These are phyloP conservation scores for Vigna reflexopilosa DNA, from an alignment of 306 rosid species.

Conservation along the genomic window DNA sequence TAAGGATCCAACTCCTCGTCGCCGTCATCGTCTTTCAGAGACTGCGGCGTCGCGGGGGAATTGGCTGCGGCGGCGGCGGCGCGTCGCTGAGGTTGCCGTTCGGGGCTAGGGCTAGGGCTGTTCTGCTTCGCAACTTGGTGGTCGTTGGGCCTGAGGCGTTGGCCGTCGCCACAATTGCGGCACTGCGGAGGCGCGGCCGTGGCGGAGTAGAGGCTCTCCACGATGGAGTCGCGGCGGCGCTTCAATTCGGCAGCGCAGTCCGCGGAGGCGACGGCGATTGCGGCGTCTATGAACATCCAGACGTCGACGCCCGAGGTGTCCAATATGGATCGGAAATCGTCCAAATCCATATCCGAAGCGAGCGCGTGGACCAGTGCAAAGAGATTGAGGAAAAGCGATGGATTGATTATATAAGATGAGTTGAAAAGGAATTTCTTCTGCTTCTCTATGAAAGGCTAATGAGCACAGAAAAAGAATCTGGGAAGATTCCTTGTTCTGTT, in stretches of 20 bases:
- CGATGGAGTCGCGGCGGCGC: constrained; percentile 79
- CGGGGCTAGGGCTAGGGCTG: constrained; percentile 47
- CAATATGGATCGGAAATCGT: constrained; percentile 80
- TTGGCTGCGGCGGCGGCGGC: constrained; percentile 17
- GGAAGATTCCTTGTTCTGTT: constrained; percentile 29
- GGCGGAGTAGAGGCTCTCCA: constrained; percentile 71
- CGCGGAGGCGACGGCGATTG: constrained; percentile 75
- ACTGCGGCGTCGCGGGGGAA: constrained; percentile 80
- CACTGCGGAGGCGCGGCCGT: constrained; percentile 50
- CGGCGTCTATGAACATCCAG: constrained; percentile 84
- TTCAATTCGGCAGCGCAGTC: constrained; percentile 71
- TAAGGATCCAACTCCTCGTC: constrained; percentile 63
- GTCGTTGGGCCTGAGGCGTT: constrained; percentile 29
- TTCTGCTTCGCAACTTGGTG: constrained; percentile 39
- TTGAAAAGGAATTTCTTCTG: neutral
- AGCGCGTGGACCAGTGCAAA: neutral
- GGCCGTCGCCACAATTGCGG: constrained; percentile 54
- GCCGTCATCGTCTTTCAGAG: constrained; percentile 43
- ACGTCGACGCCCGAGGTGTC: constrained; percentile 85
- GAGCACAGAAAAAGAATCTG: constrained; percentile 24
- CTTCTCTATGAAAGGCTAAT: constrained; percentile 5
- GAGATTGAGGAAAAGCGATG: neutral
- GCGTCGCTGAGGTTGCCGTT: constrained; percentile 18
- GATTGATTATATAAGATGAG: neutral
- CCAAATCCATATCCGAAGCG: constrained; percentile 69